Conservation (phyloP, 768 basidiomycete genomes). For the Postia placenta region DNA sequence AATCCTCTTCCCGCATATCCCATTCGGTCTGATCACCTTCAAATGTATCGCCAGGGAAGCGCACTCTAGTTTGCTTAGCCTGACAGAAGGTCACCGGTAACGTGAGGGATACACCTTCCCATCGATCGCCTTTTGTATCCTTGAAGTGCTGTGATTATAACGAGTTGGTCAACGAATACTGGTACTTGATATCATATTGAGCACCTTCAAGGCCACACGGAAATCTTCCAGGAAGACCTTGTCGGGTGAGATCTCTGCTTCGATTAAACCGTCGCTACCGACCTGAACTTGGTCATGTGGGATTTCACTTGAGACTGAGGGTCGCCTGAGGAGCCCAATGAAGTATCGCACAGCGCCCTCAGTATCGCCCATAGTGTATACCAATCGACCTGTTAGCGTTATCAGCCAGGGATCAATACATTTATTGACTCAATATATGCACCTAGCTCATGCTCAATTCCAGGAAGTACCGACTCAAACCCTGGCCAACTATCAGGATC, state of each 20-base stretch:
- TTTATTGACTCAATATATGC: slow-evolving; percentile 2
- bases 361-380: slow-evolving; percentile 88
- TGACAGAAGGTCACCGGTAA: slow-evolving; percentile 67
- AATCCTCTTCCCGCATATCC: slow-evolving; percentile 59
- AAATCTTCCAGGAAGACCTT: slow-evolving; percentile 85
- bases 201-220: slow-evolving; percentile 74
- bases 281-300: slow-evolving; percentile 15
- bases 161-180: neutral
- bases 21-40: slow-evolving; percentile 45
- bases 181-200: neutral
- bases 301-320: neutral
- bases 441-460: slow-evolving; percentile 80
- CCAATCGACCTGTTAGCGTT: slow-evolving; percentile 57
- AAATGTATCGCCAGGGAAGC: slow-evolving; percentile 46
- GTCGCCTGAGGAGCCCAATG: slow-evolving; percentile 52
- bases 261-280: neutral
- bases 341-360: slow-evolving; percentile 74
- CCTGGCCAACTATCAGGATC: slow-evolving; percentile 32
- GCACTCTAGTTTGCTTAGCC: slow-evolving; percentile 46
- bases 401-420: no score
- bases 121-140: slow-evolving; percentile 44
- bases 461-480: slow-evolving; percentile 60
- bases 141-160: slow-evolving; percentile 57
- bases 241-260: slow-evolving; percentile 37
- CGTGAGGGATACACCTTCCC: slow-evolving; percentile 38